Base-by-base conservation (phyloP, 345 rosid genomes). In the Durio zibethinus region DNA sequence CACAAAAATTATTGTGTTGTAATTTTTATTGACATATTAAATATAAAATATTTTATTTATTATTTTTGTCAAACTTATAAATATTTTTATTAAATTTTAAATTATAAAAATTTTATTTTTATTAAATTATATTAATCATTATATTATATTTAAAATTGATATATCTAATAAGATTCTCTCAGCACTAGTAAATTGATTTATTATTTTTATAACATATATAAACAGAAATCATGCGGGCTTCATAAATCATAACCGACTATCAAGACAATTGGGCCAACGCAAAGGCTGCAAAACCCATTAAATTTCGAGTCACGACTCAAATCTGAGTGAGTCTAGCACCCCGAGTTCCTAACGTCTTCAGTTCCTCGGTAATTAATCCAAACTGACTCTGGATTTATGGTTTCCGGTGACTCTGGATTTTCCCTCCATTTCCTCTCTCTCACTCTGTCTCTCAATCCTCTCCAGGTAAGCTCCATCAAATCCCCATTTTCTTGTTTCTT, bases 361-460 rank as follows among this genome's bases (percentile, higher is more conserved):
- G n/a, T n/a, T n/a, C n/a, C 69, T 64, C 69, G 7, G 70, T 38
- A 8, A 45, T 25, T 59, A 11, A 16, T 29, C 4, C 35, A 48
- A 48, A 18, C 74, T 40, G 74, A 48, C 27, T 70, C 59, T 8
- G 74, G 74, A 59, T 48, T 48, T 48, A 70, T 59, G 74, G 59
- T 48, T 70, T 70, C 29, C 9, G 59, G 54, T 68, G 42, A 18
- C 42, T 70, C 10, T 29, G 27, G 10, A 42, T 53, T 48, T 70
- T 50, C 59, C 74, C 42, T 70, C 74, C 59, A 70, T 27, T 47
- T 50, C 18, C 74, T 71, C 59, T 47, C 1, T 31, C 5, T 27
- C 35, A 25, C 4, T 23, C 69, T 11, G n/a, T 68, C 25, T 70
- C 57, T 47, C 25, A 47, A 48, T 48, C 74, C 56, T 31, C 25